These are phyloP conservation scores for Capniomyces stellatus DNA, from an alignment of 371 early-diverging fungal species.

Conservation along the genomic window DNA sequence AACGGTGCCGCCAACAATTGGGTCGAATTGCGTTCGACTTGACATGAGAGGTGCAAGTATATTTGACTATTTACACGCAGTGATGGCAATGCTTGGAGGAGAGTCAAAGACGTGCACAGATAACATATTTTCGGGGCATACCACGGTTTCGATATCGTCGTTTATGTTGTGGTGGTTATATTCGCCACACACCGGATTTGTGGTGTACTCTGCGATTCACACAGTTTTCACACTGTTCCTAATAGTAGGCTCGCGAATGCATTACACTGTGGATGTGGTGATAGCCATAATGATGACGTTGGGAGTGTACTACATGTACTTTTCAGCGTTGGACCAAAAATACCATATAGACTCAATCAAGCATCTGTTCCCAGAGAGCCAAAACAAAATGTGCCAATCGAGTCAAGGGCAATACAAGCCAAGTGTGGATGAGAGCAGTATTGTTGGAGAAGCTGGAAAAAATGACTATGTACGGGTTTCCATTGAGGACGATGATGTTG, in stretches of 20 bases:
- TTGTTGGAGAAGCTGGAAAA: not conserved
- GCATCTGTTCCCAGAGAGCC: not conserved
- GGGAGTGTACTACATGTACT: conserved; percentile 27
- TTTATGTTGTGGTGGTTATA: conserved; percentile 43
- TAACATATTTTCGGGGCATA: conserved; percentile 58
- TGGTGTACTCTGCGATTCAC: conserved; percentile 31
- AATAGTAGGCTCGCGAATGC: conserved; percentile 41
- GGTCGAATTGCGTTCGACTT: conserved; percentile 22
- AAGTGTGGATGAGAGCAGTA: not conserved
- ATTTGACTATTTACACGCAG: not conserved
- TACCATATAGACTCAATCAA: not conserved
- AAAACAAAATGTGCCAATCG: too few species aligned
- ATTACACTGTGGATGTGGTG: conserved; percentile 51
- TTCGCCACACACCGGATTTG: conserved; percentile 28
- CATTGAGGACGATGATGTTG: not conserved
- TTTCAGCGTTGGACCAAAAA: conserved; percentile 7
- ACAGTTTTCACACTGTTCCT: conserved; percentile 31
- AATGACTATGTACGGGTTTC: not conserved
- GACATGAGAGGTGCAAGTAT: conserved; percentile 12
- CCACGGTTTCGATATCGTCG: conserved; percentile 31
- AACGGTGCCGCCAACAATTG: conserved; percentile 40
- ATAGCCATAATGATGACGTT: conserved; percentile 40
- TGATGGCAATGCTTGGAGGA: conserved; percentile 24
- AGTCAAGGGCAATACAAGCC: too few species aligned
- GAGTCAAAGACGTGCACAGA: conserved; percentile 42